phyloP scores from a whole-genome alignment of 768 basidiomycete genomes.

The Cyclocybe cylindracea region DNA sequence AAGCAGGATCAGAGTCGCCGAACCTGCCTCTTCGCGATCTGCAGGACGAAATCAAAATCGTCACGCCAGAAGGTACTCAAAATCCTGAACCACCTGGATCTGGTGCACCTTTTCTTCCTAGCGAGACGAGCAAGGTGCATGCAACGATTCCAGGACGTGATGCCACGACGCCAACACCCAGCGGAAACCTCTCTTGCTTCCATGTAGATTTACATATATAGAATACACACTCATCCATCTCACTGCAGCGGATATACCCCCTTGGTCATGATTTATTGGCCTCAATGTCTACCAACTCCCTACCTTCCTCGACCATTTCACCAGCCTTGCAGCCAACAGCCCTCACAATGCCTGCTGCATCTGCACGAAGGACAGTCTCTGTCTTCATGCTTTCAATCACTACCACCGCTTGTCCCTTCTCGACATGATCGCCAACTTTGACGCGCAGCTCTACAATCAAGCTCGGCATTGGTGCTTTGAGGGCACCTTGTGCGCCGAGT shows the following conservation, averaged over 20 bases:
- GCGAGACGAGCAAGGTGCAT: slow-evolving; percentile 35
- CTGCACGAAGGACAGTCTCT: slow-evolving; percentile 82
- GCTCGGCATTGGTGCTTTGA: slow-evolving; percentile 92
- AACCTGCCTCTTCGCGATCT: slow-evolving; percentile 25
- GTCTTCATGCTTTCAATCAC: slow-evolving; percentile 98
- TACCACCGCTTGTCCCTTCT: slow-evolving; percentile 78
- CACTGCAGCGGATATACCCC: not conserved
- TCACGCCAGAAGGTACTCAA: slow-evolving; percentile 54
- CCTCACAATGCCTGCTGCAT: slow-evolving; percentile 66
- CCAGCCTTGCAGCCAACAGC: slow-evolving; percentile 79
- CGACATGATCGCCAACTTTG: slow-evolving; percentile 72
- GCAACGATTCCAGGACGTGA: slow-evolving; percentile 44
- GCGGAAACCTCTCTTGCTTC: slow-evolving; percentile 7
- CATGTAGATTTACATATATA: slow-evolving; percentile 8
- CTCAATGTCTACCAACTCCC: slow-evolving; percentile 73
- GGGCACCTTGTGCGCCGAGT: slow-evolving; percentile 57
- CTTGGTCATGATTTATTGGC: slow-evolving; percentile 25
- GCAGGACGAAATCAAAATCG: slow-evolving; percentile 21
- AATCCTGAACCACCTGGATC: slow-evolving; percentile 60
- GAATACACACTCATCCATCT: not conserved
- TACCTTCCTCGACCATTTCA: slow-evolving; percentile 90
- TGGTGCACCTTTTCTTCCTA: slow-evolving; percentile 51
- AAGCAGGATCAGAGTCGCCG: not conserved
- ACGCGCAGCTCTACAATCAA: slow-evolving; percentile 89
- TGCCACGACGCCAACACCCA: slow-evolving; percentile 43